Evolutionary conservation across 2,329 filamentous ascomycete genomes (phyloP).

Genomic region (Diaporthe caulivora): DNA sequence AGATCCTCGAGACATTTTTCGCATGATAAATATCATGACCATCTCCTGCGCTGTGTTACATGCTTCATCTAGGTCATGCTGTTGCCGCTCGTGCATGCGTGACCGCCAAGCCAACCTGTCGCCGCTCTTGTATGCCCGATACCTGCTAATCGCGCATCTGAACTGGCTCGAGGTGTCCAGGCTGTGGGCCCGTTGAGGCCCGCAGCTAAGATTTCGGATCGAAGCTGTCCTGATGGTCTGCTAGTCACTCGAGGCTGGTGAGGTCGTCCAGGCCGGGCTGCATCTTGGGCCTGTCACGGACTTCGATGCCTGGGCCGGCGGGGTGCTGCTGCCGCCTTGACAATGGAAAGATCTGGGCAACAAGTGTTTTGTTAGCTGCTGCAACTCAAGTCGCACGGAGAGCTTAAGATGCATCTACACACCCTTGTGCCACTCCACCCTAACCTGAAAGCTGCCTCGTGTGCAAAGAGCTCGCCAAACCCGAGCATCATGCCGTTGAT

Average conservation of each 20-base stretch:
- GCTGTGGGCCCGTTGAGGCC: background rate
- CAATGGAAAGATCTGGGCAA: conserved; percentile 66
- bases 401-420: conserved; percentile 46
- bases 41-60: conserved; percentile 16
- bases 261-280: conserved; percentile 73
- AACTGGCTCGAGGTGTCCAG: background rate
- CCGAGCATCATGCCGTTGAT: conserved; percentile 98
- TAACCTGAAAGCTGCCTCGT: conserved; percentile 92
- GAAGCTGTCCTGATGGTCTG: conserved; percentile 24
- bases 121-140: background rate
- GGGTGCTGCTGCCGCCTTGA: conserved; percentile 73
- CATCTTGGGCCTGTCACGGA: conserved; percentile 74
- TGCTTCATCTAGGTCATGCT: conserved; percentile 1
- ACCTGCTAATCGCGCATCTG: background rate
- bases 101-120: background rate
- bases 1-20: conserved; percentile 4
- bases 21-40: background rate
- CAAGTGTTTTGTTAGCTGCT: background rate
- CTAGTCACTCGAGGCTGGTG: conserved; percentile 74
- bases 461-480: conserved; percentile 95
- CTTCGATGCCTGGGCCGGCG: conserved; percentile 86
- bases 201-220: conserved; percentile 13
- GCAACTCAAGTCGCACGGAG: fast-evolving
- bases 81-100: background rate
- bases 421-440: conserved; percentile 97